Percentiles rank a stretch among this genome's conserved stretches.
These are phyloP conservation scores for Calonectria fujianensis DNA, from an alignment of 2,329 filamentous ascomycete species.

Conservation along the genomic window DNA sequence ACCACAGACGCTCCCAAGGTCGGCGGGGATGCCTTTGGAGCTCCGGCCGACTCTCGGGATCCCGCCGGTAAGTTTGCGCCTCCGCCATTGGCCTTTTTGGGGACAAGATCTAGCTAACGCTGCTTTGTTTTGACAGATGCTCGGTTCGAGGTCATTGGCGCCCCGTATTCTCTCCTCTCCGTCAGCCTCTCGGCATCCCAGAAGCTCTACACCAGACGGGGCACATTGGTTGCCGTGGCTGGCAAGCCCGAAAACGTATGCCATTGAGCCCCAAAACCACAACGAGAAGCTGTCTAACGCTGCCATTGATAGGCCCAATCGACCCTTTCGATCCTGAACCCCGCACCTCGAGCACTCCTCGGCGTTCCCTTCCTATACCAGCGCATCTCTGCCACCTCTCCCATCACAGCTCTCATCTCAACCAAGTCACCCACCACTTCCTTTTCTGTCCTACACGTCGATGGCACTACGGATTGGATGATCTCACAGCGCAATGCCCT, in stretches of 20 bases:
- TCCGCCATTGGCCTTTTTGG: conserved; percentile 15
- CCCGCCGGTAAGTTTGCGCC: conserved; percentile 66
- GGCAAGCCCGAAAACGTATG: conserved; percentile 92
- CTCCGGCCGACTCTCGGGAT: conserved; percentile 67
- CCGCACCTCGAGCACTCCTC: conserved; percentile 84
- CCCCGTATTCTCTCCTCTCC: conserved; percentile 94
- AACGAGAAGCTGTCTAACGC: conserved; percentile 12
- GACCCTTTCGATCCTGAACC: conserved; percentile 89
- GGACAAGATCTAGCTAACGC: conserved; percentile 42
- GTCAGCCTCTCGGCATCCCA: conserved; percentile 95
- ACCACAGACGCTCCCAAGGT: conserved; percentile 72
- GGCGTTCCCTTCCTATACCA: conserved; percentile 98
- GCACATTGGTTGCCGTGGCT: conserved; percentile 91
- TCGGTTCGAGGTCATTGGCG: conserved; percentile 93
- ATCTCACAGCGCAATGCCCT: conserved; percentile 90
- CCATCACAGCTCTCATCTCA: conserved; percentile 90
- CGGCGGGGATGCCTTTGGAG: conserved; percentile 74
- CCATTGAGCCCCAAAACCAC: neutral
- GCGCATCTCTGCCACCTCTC: conserved; percentile 88
- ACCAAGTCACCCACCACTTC: conserved; percentile 91
- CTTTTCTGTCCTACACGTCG: conserved; percentile 90
- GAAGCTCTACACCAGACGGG: conserved; percentile 92
- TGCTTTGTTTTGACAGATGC: conserved; percentile 79
- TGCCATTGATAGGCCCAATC: conserved; percentile 81
- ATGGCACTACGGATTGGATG: conserved; percentile 97